These are phyloP conservation scores for Silene uniflora DNA, from an alignment of 148 eudicot genomes.

Conservation along the genomic window DNA sequence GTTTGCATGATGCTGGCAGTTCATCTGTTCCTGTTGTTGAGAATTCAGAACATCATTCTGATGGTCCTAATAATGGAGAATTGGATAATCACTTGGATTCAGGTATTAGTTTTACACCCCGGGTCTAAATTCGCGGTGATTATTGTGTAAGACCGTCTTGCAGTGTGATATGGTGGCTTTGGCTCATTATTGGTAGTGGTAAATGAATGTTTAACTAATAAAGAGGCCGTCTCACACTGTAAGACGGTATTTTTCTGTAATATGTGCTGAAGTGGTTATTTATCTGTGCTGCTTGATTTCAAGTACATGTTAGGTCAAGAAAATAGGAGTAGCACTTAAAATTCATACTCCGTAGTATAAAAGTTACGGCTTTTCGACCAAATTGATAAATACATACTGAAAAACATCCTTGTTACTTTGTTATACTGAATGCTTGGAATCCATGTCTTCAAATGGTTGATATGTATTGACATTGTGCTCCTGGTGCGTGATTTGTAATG, in stretches of 20 bases:
- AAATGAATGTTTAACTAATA: too few species aligned
- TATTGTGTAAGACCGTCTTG: too few species aligned
- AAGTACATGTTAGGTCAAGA: background rate
- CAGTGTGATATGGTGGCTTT: too few species aligned
- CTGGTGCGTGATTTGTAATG: background rate
- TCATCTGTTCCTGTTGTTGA: constrained; percentile 4
- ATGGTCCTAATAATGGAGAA: constrained; percentile 17
- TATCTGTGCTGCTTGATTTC: background rate
- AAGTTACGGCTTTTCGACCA: background rate
- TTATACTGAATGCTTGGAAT: background rate
- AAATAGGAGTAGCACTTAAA: background rate
- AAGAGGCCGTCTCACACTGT: too few species aligned
- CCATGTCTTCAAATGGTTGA: background rate
- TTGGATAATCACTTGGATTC: constrained; percentile 17
- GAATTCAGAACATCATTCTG: constrained; percentile 2
- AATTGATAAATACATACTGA: background rate
- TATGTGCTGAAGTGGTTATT: too few species aligned
- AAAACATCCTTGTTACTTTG: background rate
- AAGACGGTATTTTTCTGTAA: too few species aligned
- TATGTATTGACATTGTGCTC: background rate
- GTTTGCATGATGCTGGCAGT: background rate
- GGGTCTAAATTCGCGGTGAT: background rate
- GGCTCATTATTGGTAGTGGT: too few species aligned
- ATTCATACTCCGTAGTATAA: background rate
- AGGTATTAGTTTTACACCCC: constrained; percentile 9